Evolutionary conservation across 2,329 filamentous ascomycete species (phyloP), one percentile per base, ranked within the genome.

Genomic region (Magnaporthiopsis rhizophila): DNA sequence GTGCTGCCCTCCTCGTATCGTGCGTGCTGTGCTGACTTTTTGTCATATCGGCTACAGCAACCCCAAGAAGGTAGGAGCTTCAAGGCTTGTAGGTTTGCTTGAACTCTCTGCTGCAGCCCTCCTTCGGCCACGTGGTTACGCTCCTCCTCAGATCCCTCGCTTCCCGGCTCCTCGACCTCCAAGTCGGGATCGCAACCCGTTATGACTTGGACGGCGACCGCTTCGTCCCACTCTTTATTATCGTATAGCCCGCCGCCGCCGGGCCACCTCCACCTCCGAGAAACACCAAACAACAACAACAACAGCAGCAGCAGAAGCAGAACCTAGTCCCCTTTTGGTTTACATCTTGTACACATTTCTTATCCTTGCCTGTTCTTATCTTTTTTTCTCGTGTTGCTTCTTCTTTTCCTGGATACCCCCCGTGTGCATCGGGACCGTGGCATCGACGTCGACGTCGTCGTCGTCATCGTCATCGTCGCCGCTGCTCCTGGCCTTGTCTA

Each of bases 51-150:
- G 32, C 58, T 38, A 15, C 57, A 68, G 67, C 68, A 57, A 69
- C 68, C 9, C 68, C 68, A 21, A 64, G 68, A 60, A 68, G 66
- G 59, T 69, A 69, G 68, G 65, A 66, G 50, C 64, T 64, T 63
- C 65, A 61, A 58, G 65, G 63, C 61, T 34, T 64, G n/a, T 64
- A 64, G 63, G 63, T 64, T 30, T 64, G 61, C 63, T 38, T 63
- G 62, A 63, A 63, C 62, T 63, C 62, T 58, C 62, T 63, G 62
- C 34, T 63, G 32, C 62, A 32, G 34, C 58, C 58, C 26, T 32
- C 58, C 58, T 32, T 60, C 58, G 58, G 26, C 58, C 62, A 59
- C 24, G 57, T 63, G 12, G 58, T 59, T 56, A 63, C 32, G 18
- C n/a, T 59, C 9, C 53, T 50, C 32, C 56, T 63, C 32, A n/a